Conservation (phyloP, 495 filamentous ascomycete genomes). For the Niebla homalea region DNA sequence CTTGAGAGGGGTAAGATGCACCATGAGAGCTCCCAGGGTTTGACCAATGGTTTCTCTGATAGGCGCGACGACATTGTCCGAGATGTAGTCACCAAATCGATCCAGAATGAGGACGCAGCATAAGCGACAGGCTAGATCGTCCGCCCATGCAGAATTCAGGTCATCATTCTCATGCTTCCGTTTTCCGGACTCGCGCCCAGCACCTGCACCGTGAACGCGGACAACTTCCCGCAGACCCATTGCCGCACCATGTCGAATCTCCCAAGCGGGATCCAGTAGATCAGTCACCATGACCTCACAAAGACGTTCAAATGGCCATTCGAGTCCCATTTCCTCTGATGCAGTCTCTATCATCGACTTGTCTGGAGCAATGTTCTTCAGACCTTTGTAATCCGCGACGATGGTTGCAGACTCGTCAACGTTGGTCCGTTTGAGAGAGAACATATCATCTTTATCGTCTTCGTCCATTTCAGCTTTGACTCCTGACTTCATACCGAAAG, state of each 20-base stretch:
- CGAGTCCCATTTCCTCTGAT: constrained; percentile 59
- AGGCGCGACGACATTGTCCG: constrained; percentile 90
- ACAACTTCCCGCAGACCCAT: constrained; percentile 90
- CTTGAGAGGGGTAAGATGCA: constrained; percentile 58
- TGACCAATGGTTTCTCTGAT: constrained; percentile 96
- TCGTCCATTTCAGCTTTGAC: constrained; percentile 39
- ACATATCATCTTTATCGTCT: constrained; percentile 56
- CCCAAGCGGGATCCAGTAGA: constrained; percentile 88
- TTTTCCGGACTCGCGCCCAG: constrained; percentile 66
- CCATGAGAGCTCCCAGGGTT: constrained; percentile 75
- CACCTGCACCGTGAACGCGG: constrained; percentile 80
- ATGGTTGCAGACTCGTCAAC: constrained; percentile 82
- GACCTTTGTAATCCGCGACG: constrained; percentile 88
- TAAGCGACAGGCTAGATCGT: constrained; percentile 83
- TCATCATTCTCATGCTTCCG: constrained; percentile 58
- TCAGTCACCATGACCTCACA: constrained; percentile 89
- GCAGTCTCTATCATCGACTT: constrained; percentile 50
- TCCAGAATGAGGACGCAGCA: constrained; percentile 95
- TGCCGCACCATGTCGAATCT: constrained; percentile 91
- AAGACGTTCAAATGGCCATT: constrained; percentile 88
- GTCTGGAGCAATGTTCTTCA: constrained; percentile 38
- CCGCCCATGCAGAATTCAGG: constrained; percentile 72
- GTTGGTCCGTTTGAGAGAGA: constrained; percentile 63
- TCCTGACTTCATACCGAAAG: constrained; percentile 54
- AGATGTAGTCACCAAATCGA: constrained; percentile 93